These are phyloP conservation scores for Cladosporium sp. DNA, from an alignment of 2,329 filamentous ascomycete genomes.

Conservation along the genomic window DNA sequence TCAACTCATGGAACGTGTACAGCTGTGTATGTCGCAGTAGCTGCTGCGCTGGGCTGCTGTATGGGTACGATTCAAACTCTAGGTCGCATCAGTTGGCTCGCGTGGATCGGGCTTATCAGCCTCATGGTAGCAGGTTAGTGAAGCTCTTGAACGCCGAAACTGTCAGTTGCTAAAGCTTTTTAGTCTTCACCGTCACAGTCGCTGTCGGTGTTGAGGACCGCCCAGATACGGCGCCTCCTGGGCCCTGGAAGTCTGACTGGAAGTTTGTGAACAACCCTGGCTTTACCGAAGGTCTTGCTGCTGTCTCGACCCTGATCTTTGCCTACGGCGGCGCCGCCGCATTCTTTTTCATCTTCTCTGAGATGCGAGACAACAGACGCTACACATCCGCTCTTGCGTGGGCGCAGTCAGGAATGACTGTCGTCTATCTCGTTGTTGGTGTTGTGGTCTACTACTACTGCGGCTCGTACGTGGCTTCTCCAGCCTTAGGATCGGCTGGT, in stretches of 20 bases:
- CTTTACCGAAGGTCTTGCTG: conserved; percentile 13
- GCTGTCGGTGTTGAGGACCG: conserved; percentile 32
- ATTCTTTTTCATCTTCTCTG: conserved; percentile 37
- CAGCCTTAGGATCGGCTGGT: conserved; percentile 45
- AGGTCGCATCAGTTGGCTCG: conserved; percentile 30
- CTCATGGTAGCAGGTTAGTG: conserved; percentile 32
- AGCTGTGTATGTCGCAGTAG: conserved; percentile 37
- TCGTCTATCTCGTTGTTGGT: conserved; percentile 35
- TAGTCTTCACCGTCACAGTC: conserved; percentile 32
- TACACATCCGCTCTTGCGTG: conserved; percentile 33
- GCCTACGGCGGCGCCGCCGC: conserved; percentile 35
- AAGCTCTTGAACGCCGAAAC: too few species aligned
- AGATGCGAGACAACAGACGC: conserved; percentile 35
- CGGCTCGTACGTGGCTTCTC: conserved; percentile 44
- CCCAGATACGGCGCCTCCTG: conserved; percentile 30
- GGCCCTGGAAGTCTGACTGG: conserved; percentile 27
- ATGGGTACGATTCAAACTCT: conserved; percentile 34
- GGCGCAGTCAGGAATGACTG: conserved; percentile 18
- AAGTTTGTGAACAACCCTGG: conserved; percentile 18
- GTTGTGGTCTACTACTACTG: conserved; percentile 45
- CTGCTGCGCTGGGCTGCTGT: conserved; percentile 36
- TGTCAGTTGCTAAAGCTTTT: too few species aligned
- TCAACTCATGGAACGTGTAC: conserved; percentile 33
- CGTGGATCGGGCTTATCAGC: conserved; percentile 37
- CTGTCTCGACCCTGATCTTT: conserved; percentile 30